These are phyloP conservation scores for Penicillium sp. DNA, from an alignment of 2,329 filamentous ascomycete species.

Conservation along the genomic window DNA sequence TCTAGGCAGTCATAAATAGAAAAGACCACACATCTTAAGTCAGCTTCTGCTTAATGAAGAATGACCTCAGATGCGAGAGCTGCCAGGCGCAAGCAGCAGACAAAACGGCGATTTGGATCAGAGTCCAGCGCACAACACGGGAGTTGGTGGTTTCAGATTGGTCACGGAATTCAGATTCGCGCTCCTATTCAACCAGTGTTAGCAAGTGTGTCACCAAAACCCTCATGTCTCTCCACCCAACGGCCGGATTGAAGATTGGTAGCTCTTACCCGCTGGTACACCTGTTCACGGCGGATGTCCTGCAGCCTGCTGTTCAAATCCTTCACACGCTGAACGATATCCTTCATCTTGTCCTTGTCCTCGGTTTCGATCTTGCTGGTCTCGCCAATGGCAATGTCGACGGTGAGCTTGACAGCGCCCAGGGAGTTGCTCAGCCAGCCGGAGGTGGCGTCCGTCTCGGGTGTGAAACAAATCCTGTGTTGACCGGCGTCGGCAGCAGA, in stretches of 20 bases:
- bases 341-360: conserved; percentile 89
- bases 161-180: conserved; percentile 96
- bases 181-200: conserved; percentile 63
- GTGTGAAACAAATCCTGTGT: conserved; percentile 93
- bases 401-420: conserved; percentile 77
- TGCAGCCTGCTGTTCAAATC: conserved; percentile 84
- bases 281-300: conserved; percentile 90
- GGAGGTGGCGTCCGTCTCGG: conserved; percentile 68
- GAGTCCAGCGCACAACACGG: conserved; percentile 88
- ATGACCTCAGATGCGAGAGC: conserved; percentile 87
- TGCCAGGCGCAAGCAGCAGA: conserved; percentile 94
- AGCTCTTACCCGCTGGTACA: conserved; percentile 79
- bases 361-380: conserved; percentile 90
- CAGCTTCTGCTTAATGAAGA: conserved; percentile 99
- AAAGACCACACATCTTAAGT: conserved; percentile 61
- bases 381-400: conserved; percentile 93
- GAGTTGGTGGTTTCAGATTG: conserved; percentile 92
- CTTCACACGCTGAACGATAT: conserved; percentile 83
- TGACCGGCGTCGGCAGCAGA: conserved; percentile 91
- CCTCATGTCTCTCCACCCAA: not conserved
- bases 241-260: not conserved
- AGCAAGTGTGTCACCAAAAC: not conserved
- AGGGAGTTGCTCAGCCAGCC: conserved; percentile 73
- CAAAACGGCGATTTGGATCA: conserved; percentile 84
- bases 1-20: conserved; percentile 11